phyloP scores from a whole-genome alignment of 2,329 filamentous ascomycete species.

The Dactylonectria estremocensis region DNA sequence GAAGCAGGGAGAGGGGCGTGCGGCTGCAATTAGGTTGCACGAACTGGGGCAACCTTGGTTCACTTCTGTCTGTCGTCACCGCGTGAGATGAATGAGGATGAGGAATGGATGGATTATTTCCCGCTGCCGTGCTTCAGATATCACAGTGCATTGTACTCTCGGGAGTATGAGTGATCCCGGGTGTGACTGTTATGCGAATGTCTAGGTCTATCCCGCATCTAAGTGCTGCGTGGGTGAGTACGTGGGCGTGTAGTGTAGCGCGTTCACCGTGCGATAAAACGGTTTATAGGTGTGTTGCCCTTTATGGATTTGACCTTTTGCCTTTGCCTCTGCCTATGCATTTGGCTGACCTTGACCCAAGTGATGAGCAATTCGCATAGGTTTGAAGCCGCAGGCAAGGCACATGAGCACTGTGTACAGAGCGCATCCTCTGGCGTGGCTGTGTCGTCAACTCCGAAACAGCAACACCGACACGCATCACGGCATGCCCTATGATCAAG shows the following conservation, averaged over 20 bases:
- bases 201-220: conserved; percentile 6
- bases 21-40: conserved; percentile 30
- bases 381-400: background rate
- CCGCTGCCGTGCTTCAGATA: conserved; percentile 34
- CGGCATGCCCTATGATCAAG: conserved; percentile 13
- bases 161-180: conserved; percentile 28
- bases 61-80: background rate
- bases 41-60: conserved; percentile 24
- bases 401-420: background rate
- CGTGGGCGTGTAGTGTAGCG: background rate
- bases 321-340: background rate
- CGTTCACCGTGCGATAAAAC: conserved; percentile 2
- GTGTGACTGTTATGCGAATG: conserved; percentile 1
- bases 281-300: conserved; percentile 1
- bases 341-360: background rate
- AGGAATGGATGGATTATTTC: conserved; percentile 22
- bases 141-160: conserved; percentile 5
- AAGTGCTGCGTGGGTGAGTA: background rate
- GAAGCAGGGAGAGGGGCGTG: conserved; percentile 7
- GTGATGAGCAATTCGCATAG: background rate
- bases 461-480: conserved; percentile 15
- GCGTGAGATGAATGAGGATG: conserved; percentile 24
- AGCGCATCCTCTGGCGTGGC: conserved; percentile 5
- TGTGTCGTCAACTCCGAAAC: conserved; percentile 8
- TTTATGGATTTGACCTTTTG: background rate